Conservation (phyloP, 2,329 filamentous ascomycete species). For the Magnaporthiopsis rhizophila region DNA sequence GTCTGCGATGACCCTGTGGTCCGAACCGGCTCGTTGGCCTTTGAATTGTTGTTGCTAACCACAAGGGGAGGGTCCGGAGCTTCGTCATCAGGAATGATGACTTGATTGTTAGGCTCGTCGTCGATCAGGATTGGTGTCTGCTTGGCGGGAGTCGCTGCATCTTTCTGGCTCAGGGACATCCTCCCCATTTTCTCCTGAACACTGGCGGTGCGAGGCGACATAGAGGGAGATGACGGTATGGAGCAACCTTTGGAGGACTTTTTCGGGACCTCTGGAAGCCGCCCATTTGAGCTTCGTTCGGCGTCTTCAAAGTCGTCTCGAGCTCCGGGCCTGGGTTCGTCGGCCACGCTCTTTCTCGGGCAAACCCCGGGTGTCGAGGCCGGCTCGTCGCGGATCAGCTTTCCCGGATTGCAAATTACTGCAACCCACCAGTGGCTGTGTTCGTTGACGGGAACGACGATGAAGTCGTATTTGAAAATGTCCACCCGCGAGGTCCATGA, state of each 20-base stretch:
- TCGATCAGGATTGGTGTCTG: background rate
- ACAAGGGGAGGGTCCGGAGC: background rate
- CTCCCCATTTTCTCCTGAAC: background rate
- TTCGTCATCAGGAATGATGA: background rate
- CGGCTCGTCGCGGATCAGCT: slow-evolving; percentile 35
- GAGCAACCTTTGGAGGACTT: background rate
- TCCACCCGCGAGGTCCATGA: slow-evolving; percentile 84
- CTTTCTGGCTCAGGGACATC: background rate
- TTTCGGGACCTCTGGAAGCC: background rate
- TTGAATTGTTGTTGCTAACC: slow-evolving; percentile 19
- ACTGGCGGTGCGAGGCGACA: slow-evolving; percentile 1
- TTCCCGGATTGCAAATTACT: slow-evolving; percentile 83
- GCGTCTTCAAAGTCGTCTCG: background rate
- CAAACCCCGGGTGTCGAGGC: background rate
- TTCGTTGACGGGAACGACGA: slow-evolving; percentile 89
- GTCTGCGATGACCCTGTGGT: background rate
- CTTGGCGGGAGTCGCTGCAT: background rate
- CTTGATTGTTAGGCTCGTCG: background rate
- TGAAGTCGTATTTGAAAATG: slow-evolving; percentile 77
- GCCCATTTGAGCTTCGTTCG: background rate
- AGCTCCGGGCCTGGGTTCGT: too few species aligned
- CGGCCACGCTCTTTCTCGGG: background rate
- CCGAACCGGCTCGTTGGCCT: slow-evolving; percentile 26
- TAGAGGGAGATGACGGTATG: background rate
- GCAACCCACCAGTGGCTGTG: slow-evolving; percentile 86